Evolutionary conservation across 192 early-diverging fungal species (phyloP), one percentile per base, ranked within the genome.

Genomic region (Linnemannia exigua): DNA sequence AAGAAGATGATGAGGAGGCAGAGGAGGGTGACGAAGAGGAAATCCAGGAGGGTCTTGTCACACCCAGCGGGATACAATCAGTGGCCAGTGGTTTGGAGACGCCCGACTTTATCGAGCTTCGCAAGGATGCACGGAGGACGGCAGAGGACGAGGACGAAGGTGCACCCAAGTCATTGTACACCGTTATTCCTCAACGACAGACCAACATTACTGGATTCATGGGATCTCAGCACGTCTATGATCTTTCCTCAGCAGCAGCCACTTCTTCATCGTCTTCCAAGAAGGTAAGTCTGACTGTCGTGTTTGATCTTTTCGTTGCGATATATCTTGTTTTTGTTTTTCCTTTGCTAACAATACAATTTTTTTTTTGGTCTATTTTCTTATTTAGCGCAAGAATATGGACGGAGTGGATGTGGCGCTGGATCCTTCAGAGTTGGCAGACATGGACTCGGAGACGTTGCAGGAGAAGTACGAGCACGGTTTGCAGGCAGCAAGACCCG

Each of bases 191-290:
- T 35, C 92, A 97, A 75, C 91, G 92, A 47, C 90, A 94, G 54
- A 88, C 91, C 16, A 81, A 88, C 50, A 89, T 95, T 70, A 90
- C 92, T 1, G 97, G 95, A 16, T 96, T 99, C 82, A 98, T 99
- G 98, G 98, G 97, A 28, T 96, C 96, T 46, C 93, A 96, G 80
- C 97, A 96, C 81, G 94, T 94, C 5, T 99, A 99, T 79, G 95
- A 98, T 77, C 79, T 99, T 31, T 84, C 90, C 38, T 77, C 88
- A 31, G 88, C 88, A 5, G 87, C 89, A 11, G 88, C 91, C 2
- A 81, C 90, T 37, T 87, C 76, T 28, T 51, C 87, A 31, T 89
- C 89, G 38, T 88, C 89, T n/a, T 88, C 91, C 35, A 89, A 89
- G 75, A 89, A 84, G 79, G 86, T 80, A 87, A 67, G 17, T 36